Evolutionary conservation across 2,329 filamentous ascomycete genomes (phyloP).

Genomic region (Sporothrix pallida): DNA sequence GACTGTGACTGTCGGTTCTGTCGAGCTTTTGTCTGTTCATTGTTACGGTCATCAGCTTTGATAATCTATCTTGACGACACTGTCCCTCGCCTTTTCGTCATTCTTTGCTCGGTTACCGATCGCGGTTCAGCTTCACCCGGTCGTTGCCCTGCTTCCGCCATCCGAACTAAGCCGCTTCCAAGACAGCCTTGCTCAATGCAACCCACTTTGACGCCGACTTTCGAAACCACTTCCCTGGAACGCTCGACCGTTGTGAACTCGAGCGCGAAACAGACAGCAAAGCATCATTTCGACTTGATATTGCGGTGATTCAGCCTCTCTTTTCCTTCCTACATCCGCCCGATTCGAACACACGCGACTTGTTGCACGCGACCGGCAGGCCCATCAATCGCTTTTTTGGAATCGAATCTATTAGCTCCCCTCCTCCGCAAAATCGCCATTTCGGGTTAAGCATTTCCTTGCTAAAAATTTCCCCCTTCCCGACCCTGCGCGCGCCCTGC

Average conservation of each 20-base stretch:
- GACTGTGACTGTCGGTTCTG: too few species aligned
- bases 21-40: background rate
- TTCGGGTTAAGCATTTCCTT: conserved; percentile 33
- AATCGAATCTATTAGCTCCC: conserved; percentile 14
- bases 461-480: conserved; percentile 23
- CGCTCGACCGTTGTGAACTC: background rate
- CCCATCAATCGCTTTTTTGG: background rate
- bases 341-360: background rate
- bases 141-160: conserved; percentile 23
- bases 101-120: conserved; percentile 19
- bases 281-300: background rate
- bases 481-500: conserved; percentile 2
- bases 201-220: conserved; percentile 20
- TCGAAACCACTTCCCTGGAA: conserved; percentile 11
- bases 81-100: background rate
- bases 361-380: conserved; percentile 12
- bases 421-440: conserved; percentile 30
- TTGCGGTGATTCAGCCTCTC: background rate
- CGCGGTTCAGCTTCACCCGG: conserved; percentile 13
- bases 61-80: too few species aligned
- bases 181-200: conserved; percentile 27
- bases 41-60: background rate
- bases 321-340: background rate
- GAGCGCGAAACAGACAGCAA: conserved; percentile 12
- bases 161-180: conserved; percentile 29